phyloP scores from a whole-genome alignment of 768 basidiomycete species.

The Krasilnikovozyma curviuscula region DNA sequence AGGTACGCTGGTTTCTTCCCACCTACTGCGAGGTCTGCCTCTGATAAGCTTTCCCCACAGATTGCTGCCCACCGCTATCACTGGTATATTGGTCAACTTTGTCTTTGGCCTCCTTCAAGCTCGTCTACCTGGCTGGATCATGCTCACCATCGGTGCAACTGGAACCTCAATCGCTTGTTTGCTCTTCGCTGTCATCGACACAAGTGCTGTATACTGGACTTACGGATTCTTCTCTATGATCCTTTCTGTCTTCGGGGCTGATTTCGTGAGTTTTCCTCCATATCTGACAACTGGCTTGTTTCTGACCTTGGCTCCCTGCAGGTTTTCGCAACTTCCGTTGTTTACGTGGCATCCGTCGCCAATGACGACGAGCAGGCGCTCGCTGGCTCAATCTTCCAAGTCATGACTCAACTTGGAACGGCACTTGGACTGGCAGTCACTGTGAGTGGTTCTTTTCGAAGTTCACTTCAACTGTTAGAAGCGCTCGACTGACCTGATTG shows the following conservation, averaged over 20 bases:
- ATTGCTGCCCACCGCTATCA: slow-evolving; percentile 5
- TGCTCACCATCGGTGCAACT: not conserved
- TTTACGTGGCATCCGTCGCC: not conserved
- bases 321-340: not conserved
- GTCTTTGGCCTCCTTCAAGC: slow-evolving; percentile 1
- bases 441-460: no score
- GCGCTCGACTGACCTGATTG: no score
- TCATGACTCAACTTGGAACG: not conserved
- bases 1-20: slow-evolving; percentile 15
- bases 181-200: not conserved
- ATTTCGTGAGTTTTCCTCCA: not conserved
- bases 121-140: not conserved
- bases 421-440: no score
- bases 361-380: slow-evolving; percentile 1
- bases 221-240: not conserved
- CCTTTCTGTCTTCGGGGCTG: slow-evolving; percentile 1
- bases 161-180: not conserved
- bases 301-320: not conserved
- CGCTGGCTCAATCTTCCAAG: slow-evolving; percentile 1
- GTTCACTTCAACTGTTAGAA: no score
- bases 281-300: not conserved
- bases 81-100: not conserved
- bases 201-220: not conserved
- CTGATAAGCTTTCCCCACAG: slow-evolving; percentile 29
- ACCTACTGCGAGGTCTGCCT: slow-evolving; percentile 17